phyloP scores from a whole-genome alignment of 176 grass and related monocot genomes.

The Tillandsia fasciculata region DNA sequence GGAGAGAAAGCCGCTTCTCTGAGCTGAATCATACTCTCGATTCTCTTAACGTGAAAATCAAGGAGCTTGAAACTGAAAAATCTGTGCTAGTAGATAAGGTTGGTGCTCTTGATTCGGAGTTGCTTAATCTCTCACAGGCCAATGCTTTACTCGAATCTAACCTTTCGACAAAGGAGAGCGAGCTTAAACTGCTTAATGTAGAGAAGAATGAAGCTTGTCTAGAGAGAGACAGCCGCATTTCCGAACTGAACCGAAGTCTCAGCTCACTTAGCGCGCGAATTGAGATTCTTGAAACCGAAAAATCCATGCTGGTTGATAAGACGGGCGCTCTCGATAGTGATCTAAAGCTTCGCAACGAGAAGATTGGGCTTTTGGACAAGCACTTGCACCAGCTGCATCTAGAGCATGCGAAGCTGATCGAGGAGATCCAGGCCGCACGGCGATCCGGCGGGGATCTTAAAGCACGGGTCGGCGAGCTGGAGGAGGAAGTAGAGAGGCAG shows the following conservation, averaged over 20 bases:
- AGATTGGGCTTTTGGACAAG: constrained; percentile 28
- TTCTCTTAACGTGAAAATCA: too few relatives aligned
- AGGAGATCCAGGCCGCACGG: constrained; percentile 25
- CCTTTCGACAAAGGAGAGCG: constrained; percentile 25
- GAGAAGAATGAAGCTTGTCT: constrained; percentile 27
- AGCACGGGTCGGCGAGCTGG: constrained; percentile 37
- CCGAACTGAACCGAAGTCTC: constrained; percentile 32
- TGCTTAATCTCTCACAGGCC: constrained; percentile 34
- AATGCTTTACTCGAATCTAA: constrained; percentile 37
- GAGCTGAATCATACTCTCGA: too few relatives aligned
- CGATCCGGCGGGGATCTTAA: constrained; percentile 13
- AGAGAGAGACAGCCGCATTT: constrained; percentile 35
- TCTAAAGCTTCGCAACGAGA: constrained; percentile 33
- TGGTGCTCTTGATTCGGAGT: constrained; percentile 30
- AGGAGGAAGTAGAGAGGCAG: constrained; percentile 61
- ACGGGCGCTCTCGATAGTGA: constrained; percentile 21
- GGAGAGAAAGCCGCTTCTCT: constrained; percentile 32
- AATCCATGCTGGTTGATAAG: constrained; percentile 28
- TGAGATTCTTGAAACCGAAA: constrained; percentile 37
- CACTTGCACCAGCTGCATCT: constrained; percentile 65
- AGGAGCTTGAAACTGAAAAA: too few relatives aligned
- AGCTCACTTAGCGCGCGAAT: constrained; percentile 23
- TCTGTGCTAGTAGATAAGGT: too few relatives aligned
- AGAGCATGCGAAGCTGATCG: constrained; percentile 54
- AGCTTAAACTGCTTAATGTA: constrained; percentile 27